Evolutionary conservation across 2,329 filamentous ascomycete genomes (phyloP), one percentile per base, ranked within the genome.

Genomic region (Xylaria sp.): DNA sequence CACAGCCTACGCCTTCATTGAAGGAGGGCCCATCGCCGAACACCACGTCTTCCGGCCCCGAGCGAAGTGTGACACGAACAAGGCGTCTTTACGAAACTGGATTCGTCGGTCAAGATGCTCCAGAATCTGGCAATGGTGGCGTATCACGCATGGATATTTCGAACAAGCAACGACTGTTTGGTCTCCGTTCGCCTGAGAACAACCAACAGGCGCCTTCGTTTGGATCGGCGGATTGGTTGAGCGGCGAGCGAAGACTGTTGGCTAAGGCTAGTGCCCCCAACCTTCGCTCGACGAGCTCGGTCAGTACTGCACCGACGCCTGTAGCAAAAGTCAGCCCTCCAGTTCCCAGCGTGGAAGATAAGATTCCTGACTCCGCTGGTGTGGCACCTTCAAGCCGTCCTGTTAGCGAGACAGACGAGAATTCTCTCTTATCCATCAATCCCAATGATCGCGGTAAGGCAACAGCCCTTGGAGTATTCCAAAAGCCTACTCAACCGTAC

Each of bases 1-100:
- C 68, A 11, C 90, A 93, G 61, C 77, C 77, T 13, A 72, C 81
- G 0, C 72, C 78, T 2, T 82, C 83, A 1, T 57, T 78, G 34
- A 84, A 80, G 63, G 83, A 85, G 44, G 75, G 72, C 67, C 78
- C 80, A 39, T 72, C 79, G 3, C 76, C 76, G 1, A 66, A 75
- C 2, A 70, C 67, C 47, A 72, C 77, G 4, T 72, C 73, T n/a
- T 66, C 75, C 3, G 75, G 77, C 0, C 68, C 85, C 0, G 88
- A 91, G 58, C 83, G 88, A 56, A 85, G 80, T 46, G 82, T 86
- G 3, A 88, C 86, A 1, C 89, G 92, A 64, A 83, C 83, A 1
- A 84, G 89, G 55, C 82, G 91, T 50, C 78, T 96, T 1, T 97
- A 96, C 68, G 92, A 95, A 63, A 90, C 91, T 64, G 88, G 89